phyloP scores from a whole-genome alignment of 2,329 filamentous ascomycete species.

The Colletotrichum musae region DNA sequence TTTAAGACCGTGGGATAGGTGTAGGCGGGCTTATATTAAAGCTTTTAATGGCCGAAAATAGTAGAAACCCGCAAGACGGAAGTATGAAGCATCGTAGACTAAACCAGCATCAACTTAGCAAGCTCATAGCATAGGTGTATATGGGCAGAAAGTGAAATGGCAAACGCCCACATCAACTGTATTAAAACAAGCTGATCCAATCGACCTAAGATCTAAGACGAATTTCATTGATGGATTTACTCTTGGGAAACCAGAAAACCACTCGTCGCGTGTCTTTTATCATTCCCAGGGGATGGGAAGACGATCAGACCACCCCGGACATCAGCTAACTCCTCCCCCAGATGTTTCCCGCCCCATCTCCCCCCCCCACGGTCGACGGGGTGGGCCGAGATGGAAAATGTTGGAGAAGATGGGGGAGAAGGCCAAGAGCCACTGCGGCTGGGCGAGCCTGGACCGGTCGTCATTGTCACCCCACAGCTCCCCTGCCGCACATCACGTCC shows the following conservation, averaged over 20 bases:
- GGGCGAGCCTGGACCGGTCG: conserved; percentile 16
- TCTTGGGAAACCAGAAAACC: background rate
- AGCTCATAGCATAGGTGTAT: too few relatives aligned
- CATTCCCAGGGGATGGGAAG: background rate
- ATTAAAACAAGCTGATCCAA: background rate
- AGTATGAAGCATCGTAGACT: too few relatives aligned
- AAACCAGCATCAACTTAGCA: too few relatives aligned
- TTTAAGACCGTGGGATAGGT: too few relatives aligned
- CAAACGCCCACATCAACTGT: background rate
- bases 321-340: conserved; percentile 12
- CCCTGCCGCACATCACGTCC: background rate
- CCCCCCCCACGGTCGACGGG: background rate
- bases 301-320: conserved; percentile 7
- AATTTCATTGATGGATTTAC: background rate
- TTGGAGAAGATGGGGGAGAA: background rate
- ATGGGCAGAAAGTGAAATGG: too few relatives aligned
- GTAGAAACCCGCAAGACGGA: too few relatives aligned
- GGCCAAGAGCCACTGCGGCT: conserved; percentile 1
- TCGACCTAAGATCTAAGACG: background rate
- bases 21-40: too few relatives aligned
- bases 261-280: background rate
- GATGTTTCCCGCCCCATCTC: background rate
- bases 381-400: conserved; percentile 13
- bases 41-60: too few relatives aligned
- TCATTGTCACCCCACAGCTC: conserved; percentile 33